Base-by-base conservation (phyloP, 495 filamentous ascomycete genomes). In the Emericellopsis terricola region DNA sequence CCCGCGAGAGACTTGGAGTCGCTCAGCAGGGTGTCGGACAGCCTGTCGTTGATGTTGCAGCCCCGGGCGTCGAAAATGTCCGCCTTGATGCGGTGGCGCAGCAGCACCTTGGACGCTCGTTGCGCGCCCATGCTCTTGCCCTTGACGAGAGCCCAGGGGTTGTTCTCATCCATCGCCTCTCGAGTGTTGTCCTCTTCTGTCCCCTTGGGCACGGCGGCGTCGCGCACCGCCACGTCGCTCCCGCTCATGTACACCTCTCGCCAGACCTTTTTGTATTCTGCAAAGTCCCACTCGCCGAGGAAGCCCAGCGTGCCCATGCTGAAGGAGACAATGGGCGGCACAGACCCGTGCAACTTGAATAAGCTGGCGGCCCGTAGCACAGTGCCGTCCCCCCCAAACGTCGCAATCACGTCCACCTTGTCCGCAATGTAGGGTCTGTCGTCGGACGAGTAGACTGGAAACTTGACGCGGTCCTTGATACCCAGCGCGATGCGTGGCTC, bases 301-400 rank as follows among this genome's bases (percentile, higher is more conserved):
- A 97, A 97, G 0, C 89, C 89, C 2, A 97, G 57, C 0, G 86
- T 86, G 4, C 89, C 89, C 85, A 97, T 94, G 49, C 82, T 87
- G 54, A 97, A 97, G 8, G 78, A 78, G 15, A 97, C 61, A n/a
- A 96, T 76, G 0, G 91, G 89, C 0, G 89, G 89, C 0, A 96
- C 85, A 27, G 71, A 68, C 28, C 68, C 53, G 16, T 77, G 73
- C n/a, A 74, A 78, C 11, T 81, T 77, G 57, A 96, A 97, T 10
- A 97, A 66, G 15, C 82, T 91, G 2, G 84, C 76, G 8, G 89
- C 89, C 39, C 78, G 85, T 14, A 97, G 57, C 31, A 97, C 94
- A 5, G 89, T 97, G 28, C 89, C 89, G 55, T 97, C 89, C 38
- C 89, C 89, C 27, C 89, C 89, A 29, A 97, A 67, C 0, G 91